These are phyloP conservation scores for Eruca vesicaria DNA, from an alignment of 441 rosid genomes.

Conservation along the genomic window DNA sequence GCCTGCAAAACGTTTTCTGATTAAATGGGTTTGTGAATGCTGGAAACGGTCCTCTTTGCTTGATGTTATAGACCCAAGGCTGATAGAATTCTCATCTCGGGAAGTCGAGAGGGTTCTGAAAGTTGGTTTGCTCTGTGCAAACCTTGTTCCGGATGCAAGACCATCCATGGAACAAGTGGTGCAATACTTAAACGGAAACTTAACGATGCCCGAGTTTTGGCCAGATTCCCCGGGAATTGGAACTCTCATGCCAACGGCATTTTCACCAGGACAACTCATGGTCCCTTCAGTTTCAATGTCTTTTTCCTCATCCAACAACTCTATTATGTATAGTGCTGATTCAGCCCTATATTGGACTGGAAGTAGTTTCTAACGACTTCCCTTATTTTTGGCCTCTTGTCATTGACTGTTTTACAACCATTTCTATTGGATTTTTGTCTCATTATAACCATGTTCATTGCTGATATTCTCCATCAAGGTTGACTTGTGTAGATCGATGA, in stretches of 20 bases:
- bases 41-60: constrained; percentile 47
- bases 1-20: constrained; percentile 35
- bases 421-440: not conserved
- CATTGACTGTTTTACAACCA: not conserved
- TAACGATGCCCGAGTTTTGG: constrained; percentile 39
- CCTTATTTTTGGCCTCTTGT: not conserved
- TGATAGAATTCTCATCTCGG: constrained; percentile 31
- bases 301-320: constrained; percentile 17
- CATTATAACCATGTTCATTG: not conserved
- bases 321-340: constrained; percentile 31
- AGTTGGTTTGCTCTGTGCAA: constrained; percentile 43
- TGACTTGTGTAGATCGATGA: not conserved
- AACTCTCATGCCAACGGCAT: constrained; percentile 14
- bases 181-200: constrained; percentile 44
- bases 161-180: constrained; percentile 58
- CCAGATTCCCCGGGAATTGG: constrained; percentile 34
- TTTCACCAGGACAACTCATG: not conserved
- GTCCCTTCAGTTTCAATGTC: constrained; percentile 24
- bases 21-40: constrained; percentile 51
- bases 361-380: constrained; percentile 6
- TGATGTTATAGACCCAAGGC: constrained; percentile 47
- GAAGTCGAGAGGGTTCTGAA: constrained; percentile 34
- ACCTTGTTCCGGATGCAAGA: constrained; percentile 39
- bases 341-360: constrained; percentile 27
- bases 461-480: constrained; percentile 9